These are phyloP conservation scores for Chaetomium sp. DNA, from an alignment of 2,329 filamentous ascomycete genomes.

Conservation along the genomic window DNA sequence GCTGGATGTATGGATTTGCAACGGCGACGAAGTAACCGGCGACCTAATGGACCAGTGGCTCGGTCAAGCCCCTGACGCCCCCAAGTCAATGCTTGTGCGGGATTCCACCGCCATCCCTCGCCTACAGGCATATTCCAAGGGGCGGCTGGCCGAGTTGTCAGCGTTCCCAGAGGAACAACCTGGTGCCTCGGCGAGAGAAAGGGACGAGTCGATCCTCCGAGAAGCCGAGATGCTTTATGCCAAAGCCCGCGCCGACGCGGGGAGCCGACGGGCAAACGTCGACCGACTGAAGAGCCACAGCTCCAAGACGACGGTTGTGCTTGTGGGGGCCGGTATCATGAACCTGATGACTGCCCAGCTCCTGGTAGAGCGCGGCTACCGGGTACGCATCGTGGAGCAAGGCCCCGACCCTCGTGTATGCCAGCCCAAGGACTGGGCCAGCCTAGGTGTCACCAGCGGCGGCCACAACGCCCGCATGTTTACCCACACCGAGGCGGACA, in stretches of 20 bases:
- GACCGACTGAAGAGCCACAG: not conserved
- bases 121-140: not conserved
- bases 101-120: not conserved
- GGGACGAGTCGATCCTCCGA: not conserved
- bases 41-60: not conserved
- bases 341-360: not conserved
- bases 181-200: not conserved
- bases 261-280: not conserved
- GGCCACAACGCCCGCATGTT: slow-evolving; percentile 10
- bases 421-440: slow-evolving; percentile 1
- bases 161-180: not conserved
- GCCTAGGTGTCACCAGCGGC: slow-evolving; percentile 4
- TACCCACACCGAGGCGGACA: slow-evolving; percentile 9
- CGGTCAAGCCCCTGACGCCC: not conserved
- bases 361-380: not conserved
- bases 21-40: not conserved
- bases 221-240: not conserved
- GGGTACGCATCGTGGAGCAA: not conserved
- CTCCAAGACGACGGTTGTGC: not conserved
- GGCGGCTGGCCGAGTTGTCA: not conserved
- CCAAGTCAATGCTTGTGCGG: not conserved
- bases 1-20: not conserved
- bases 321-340: not conserved
- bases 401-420: not conserved
- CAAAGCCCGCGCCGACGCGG: not conserved